A percentile compares a stretch with the other conserved stretches of the same genome.
Conservation (phyloP, 139 green algal species). For the Chlorella sp. region DNA sequence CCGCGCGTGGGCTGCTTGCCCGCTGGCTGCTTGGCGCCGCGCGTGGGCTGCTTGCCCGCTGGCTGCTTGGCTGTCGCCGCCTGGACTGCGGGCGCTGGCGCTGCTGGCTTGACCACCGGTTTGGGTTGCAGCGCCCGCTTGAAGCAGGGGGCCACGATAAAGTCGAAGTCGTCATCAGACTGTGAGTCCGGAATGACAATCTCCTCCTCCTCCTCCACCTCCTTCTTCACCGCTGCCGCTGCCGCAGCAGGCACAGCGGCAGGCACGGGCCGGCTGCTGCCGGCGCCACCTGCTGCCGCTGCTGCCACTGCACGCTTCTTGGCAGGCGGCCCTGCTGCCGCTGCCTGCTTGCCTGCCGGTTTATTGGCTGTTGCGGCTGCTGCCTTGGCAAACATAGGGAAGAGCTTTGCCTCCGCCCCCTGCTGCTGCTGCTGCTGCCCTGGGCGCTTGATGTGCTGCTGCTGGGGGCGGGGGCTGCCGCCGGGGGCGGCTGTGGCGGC, state of each 20-base stretch:
- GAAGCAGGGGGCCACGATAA: no score
- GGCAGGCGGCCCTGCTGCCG: background rate
- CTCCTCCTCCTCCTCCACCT: background rate
- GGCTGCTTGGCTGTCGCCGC: background rate
- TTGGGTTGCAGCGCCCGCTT: background rate
- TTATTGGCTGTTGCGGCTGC: no score
- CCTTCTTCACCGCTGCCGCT: background rate
- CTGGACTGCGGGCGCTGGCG: background rate
- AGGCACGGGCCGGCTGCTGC: background rate
- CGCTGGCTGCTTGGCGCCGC: background rate
- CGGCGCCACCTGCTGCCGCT: background rate
- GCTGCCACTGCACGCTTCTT: slow-evolving; percentile 8
- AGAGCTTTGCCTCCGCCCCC: background rate
- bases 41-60: background rate
- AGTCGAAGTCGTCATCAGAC: background rate
- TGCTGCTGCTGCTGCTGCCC: background rate
- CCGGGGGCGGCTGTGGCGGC: background rate
- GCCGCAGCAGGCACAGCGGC: background rate
- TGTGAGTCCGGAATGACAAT: background rate
- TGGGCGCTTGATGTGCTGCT: no score
- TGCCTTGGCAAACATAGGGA: background rate
- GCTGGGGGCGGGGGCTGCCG: no score
- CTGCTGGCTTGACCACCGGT: background rate
- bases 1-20: background rate
- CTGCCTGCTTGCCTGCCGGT: no score